A percentile compares a stretch with the other conserved stretches of the same genome.
These are phyloP conservation scores for Xylaria sp. DNA, from an alignment of 495 filamentous ascomycete genomes.

Conservation along the genomic window DNA sequence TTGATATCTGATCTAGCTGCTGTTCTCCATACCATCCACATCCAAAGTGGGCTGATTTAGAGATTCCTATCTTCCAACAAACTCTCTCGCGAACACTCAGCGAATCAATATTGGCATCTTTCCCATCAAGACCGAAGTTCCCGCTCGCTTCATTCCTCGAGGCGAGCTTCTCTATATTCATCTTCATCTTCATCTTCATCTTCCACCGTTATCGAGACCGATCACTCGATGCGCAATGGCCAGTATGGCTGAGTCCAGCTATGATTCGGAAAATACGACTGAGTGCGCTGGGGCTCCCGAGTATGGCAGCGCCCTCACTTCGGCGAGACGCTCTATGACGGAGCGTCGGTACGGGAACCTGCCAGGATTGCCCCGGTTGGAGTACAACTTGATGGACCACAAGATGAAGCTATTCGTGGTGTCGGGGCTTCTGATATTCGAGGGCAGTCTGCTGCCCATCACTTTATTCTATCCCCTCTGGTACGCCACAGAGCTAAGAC, in stretches of 20 bases:
- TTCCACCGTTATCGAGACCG: not conserved
- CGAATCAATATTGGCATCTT: not conserved
- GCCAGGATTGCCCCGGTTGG: constrained; percentile 48
- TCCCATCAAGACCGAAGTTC: not conserved
- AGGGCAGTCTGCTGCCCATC: constrained; percentile 54
- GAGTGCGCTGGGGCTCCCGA: constrained; percentile 12
- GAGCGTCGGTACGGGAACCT: constrained; percentile 34
- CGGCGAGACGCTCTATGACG: constrained; percentile 29
- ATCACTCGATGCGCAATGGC: not conserved
- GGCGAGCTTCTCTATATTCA: not conserved
- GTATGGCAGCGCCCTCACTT: constrained; percentile 30
- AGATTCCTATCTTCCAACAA: not conserved
- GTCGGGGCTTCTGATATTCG: constrained; percentile 50
- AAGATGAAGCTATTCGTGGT: constrained; percentile 52
- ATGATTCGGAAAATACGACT: not conserved
- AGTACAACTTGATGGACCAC: constrained; percentile 53
- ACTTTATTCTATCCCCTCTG: constrained; percentile 55
- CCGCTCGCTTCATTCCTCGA: not conserved
- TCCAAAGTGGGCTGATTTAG: constrained; percentile 5
- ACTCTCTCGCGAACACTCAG: not conserved
- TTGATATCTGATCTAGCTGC: not conserved
- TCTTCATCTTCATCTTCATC: not conserved
- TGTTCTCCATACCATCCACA: not conserved
- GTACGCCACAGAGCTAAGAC: constrained; percentile 46
- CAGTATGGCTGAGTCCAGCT: constrained; percentile 14